Evolutionary conservation across 257 asterid species (phyloP).

Genomic region (Salvia miltiorrhiza): DNA sequence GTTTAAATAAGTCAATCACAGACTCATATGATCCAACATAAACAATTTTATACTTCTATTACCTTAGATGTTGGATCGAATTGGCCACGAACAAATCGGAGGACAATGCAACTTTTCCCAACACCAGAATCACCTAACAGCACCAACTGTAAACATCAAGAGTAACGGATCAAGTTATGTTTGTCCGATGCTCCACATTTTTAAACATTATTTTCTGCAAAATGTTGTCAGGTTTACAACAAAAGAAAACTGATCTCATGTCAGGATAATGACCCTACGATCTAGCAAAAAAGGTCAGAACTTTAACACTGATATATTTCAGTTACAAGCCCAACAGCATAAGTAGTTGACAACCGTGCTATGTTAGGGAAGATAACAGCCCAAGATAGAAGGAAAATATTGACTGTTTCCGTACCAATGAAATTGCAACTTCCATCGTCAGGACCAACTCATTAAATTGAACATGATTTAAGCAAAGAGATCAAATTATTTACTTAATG

Average conservation of each 20-base stretch:
- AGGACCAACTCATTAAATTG: neutral
- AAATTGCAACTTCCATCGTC: neutral
- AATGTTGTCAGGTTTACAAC: neutral
- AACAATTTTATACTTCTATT: conserved; percentile 2
- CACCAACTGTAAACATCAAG: conserved; percentile 64
- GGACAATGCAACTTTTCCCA: conserved; percentile 98
- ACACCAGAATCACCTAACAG: conserved; percentile 97
- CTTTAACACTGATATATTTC: neutral
- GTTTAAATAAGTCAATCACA: conserved; percentile 3
- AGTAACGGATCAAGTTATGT: neutral
- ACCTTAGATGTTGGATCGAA: conserved; percentile 98
- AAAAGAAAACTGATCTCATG: neutral
- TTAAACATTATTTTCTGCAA: neutral
- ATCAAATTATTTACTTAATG: neutral
- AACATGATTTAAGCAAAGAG: neutral
- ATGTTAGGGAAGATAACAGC: neutral
- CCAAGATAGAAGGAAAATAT: neutral
- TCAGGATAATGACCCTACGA: neutral
- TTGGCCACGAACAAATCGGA: conserved; percentile 97
- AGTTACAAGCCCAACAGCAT: neutral
- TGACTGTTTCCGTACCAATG: neutral
- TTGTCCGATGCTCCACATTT: neutral
- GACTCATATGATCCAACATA: neutral
- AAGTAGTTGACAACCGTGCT: neutral
- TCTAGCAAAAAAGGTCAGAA: neutral